Evolutionary conservation across 805 yeast species (phyloP).

Genomic region (Starmerella kuoi): DNA sequence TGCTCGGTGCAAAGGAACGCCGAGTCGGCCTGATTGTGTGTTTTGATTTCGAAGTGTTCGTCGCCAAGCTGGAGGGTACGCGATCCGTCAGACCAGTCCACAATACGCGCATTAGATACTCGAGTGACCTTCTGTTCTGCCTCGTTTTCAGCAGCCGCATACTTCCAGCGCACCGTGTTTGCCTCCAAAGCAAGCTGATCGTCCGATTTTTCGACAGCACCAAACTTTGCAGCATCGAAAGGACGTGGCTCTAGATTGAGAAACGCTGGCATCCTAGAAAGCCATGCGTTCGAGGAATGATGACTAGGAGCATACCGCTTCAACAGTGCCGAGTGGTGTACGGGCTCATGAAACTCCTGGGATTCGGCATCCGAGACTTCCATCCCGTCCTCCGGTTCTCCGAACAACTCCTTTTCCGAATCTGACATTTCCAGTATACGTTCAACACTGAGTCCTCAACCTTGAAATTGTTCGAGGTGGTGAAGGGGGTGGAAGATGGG

Average conservation of each 20-base stretch:
- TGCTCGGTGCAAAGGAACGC: conserved; percentile 60
- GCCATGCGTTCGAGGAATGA: conserved; percentile 9
- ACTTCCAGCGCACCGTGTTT: conserved; percentile 90
- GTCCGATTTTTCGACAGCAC: conserved; percentile 23
- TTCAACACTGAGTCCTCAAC: too few species aligned
- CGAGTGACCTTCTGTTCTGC: conserved; percentile 53
- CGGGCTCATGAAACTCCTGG: conserved; percentile 12
- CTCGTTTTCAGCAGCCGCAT: conserved; percentile 38
- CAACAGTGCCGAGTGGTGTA: conserved; percentile 12
- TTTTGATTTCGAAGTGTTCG: conserved; percentile 66
- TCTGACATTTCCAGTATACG: conserved; percentile 16
- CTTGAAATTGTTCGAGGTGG: too few species aligned
- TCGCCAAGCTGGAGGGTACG: conserved; percentile 74
- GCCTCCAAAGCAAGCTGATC: conserved; percentile 41
- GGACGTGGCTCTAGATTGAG: conserved; percentile 74
- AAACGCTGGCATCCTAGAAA: conserved; percentile 61
- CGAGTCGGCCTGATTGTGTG: conserved; percentile 37
- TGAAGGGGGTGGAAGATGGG: too few species aligned
- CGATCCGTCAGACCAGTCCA: conserved; percentile 92
- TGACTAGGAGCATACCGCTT: conserved; percentile 23
- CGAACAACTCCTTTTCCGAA: conserved; percentile 19
- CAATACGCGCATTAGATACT: conserved; percentile 78
- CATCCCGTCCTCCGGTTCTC: conserved; percentile 13
- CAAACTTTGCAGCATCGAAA: conserved; percentile 39
- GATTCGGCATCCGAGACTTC: conserved; percentile 8